A percentile compares a stretch with the other conserved stretches of the same genome.
Conservation (phyloP, 768 basidiomycete genomes). For the Tylopilus felleus region DNA sequence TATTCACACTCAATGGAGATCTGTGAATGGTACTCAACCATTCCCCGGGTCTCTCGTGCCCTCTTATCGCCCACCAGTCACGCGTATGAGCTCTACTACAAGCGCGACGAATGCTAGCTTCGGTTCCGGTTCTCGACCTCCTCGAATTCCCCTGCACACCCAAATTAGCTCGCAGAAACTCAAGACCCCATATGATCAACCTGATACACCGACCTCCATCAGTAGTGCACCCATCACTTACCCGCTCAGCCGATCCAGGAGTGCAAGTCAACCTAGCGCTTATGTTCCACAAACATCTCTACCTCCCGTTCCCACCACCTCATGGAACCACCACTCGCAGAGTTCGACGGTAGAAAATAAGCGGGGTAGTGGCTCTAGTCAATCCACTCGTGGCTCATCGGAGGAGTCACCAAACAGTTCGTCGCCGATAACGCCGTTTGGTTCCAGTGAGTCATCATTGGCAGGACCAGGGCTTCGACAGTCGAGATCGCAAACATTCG, state of each 20-base stretch:
- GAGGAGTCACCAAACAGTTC: constrained; percentile 83
- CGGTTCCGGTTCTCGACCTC: constrained; percentile 39
- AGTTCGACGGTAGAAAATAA: constrained; percentile 47
- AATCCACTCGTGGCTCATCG: constrained; percentile 73
- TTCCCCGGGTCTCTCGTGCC: constrained; percentile 21
- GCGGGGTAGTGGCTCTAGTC: constrained; percentile 81
- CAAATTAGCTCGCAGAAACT: constrained; percentile 71
- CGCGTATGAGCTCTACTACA: constrained; percentile 46
- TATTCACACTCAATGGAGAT: constrained; percentile 63
- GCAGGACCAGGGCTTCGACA: constrained; percentile 52
- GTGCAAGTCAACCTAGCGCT: constrained; percentile 74
- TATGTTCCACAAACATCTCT: constrained; percentile 53
- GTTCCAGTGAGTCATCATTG: constrained; percentile 83
- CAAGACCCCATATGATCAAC: constrained; percentile 48
- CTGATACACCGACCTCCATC: constrained; percentile 35
- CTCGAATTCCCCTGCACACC: constrained; percentile 47
- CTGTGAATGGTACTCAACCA: constrained; percentile 43
- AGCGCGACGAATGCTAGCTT: constrained; percentile 42
- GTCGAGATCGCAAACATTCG: constrained; percentile 55
- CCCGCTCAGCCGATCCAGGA: constrained; percentile 58
- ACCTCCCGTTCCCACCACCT: constrained; percentile 52
- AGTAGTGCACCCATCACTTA: constrained; percentile 22
- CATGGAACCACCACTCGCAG: constrained; percentile 49
- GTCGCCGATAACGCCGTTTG: constrained; percentile 86
- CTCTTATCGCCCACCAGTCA: constrained; percentile 40